Evolutionary conservation across 768 basidiomycete species (phyloP).

Genomic region (Phaeotremella fagi): DNA sequence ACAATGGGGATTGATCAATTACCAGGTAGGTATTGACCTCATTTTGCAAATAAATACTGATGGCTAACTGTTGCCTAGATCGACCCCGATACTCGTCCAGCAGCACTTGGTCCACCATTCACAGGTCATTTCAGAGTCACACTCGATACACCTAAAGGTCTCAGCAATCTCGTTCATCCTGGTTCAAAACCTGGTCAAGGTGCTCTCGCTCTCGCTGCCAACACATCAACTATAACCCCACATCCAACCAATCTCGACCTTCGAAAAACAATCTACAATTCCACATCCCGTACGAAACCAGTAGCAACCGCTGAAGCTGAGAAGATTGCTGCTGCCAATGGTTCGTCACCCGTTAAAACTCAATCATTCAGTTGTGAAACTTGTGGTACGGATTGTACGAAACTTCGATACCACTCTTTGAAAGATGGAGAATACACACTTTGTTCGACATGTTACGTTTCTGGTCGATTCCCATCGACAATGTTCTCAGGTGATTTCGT

Average conservation of each 20-base stretch:
- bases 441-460: constrained; percentile 87
- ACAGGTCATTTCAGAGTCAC: constrained; percentile 98
- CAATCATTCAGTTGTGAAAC: constrained; percentile 79
- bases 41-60: not conserved
- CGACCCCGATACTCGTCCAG: constrained; percentile 92
- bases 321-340: constrained; percentile 47
- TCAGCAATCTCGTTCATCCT: constrained; percentile 75
- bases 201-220: constrained; percentile 51
- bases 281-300: constrained; percentile 66
- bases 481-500: constrained; percentile 99
- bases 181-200: constrained; percentile 48
- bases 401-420: constrained; percentile 81
- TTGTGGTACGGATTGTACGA: constrained; percentile 88
- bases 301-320: constrained; percentile 66
- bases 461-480: constrained; percentile 90
- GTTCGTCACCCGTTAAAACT: constrained; percentile 51
- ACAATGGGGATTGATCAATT: constrained; percentile 98
- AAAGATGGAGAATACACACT: constrained; percentile 88
- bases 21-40: constrained; percentile 65
- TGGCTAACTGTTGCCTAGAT: constrained; percentile 57
- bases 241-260: constrained; percentile 64
- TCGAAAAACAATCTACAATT: constrained; percentile 80
- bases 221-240: constrained; percentile 32
- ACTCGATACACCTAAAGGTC: constrained; percentile 90
- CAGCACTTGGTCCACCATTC: constrained; percentile 90